A percentile compares a stretch with the other conserved stretches of the same genome.
phyloP scores from a whole-genome alignment of 2,329 filamentous ascomycete species.

The Camillea tinctor region DNA sequence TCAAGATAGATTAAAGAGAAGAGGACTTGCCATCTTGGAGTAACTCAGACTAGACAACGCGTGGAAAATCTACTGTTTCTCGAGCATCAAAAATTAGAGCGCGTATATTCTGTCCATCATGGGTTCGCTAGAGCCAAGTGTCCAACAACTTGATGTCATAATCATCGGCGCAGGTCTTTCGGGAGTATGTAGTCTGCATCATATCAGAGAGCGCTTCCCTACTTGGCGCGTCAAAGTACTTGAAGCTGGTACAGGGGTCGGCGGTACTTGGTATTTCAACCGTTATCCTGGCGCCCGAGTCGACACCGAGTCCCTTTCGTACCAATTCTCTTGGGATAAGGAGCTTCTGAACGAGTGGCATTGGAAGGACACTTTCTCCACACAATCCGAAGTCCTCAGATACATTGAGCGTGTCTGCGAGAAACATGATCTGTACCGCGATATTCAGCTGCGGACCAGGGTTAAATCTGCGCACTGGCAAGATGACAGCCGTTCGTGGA shows the following conservation, averaged over 20 bases:
- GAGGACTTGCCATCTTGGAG: too few species aligned
- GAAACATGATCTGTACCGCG: conserved; percentile 41
- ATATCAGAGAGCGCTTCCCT: conserved; percentile 36
- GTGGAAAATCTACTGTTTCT: too few species aligned
- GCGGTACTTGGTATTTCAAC: conserved; percentile 46
- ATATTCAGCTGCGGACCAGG: conserved; percentile 43
- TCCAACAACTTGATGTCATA: conserved; percentile 34
- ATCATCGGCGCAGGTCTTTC: conserved; percentile 41
- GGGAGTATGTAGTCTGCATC: conserved; percentile 35
- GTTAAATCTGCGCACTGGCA: conserved; percentile 43
- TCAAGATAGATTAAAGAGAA: too few species aligned
- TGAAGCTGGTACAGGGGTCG: conserved; percentile 37
- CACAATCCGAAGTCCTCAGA: conserved; percentile 37
- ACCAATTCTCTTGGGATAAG: conserved; percentile 33
- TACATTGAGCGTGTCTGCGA: conserved; percentile 49
- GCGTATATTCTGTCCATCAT: too few species aligned
- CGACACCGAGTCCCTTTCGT: conserved; percentile 33
- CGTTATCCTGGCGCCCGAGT: conserved; percentile 43
- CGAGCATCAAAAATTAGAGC: too few species aligned
- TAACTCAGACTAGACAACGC: too few species aligned
- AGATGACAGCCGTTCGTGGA: conserved; percentile 39
- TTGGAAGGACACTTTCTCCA: conserved; percentile 42
- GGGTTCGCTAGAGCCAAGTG: not conserved
- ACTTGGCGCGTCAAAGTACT: conserved; percentile 33
- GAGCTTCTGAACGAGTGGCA: conserved; percentile 45